Evolutionary conservation across 768 basidiomycete genomes (phyloP), one percentile per base, ranked within the genome.

Genomic region (Russula olivacea): DNA sequence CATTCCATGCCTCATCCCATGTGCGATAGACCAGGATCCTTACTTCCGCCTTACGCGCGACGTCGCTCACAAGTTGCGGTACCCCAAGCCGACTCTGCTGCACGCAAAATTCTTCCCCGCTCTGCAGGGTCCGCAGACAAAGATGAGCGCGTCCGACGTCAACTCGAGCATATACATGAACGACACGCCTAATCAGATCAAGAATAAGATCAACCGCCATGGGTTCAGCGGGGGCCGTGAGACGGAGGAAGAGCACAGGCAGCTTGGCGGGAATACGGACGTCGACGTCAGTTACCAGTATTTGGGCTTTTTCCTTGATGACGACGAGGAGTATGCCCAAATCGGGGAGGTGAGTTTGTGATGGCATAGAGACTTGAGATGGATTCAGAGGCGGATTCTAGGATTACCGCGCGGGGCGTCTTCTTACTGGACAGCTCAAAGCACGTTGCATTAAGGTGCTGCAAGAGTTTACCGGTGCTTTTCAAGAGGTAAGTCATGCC

Each of bases 51-150:
- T 98, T 51, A 98, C 97, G 34, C 89, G 97, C 49, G 97, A 99
- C 74, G 90, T 93, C 50, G 96, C 97, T 2, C 83, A 83, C 68
- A 92, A 92, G 71, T 84, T 99, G 70, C 96, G 93, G 75, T 97
- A 96, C 77, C 93, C 88, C 48, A 99, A 99, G 74, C 97, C 97
- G 2, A 77, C 89, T 2, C 83, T 98, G 28, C 77, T 99, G 54
- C 94, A 98, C 75, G 83, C 95, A 52, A 96, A 96, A 71, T 99
- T 99, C 81, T 96, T 99, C 78, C 97, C 97, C 12, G 95, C 97
- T 5, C 81, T 99, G 11, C 96, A 98, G 75, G 97, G 97, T 48
- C 91, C 97, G 2, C 93, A 97, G 74, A 96, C 93, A 40, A 99
- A 99, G 78, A 99, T 99, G 97, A 97, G 94, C 73, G 97, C 97